Base-by-base conservation (phyloP, 352 stramenopile species). In the Globisporangium nagaii region DNA sequence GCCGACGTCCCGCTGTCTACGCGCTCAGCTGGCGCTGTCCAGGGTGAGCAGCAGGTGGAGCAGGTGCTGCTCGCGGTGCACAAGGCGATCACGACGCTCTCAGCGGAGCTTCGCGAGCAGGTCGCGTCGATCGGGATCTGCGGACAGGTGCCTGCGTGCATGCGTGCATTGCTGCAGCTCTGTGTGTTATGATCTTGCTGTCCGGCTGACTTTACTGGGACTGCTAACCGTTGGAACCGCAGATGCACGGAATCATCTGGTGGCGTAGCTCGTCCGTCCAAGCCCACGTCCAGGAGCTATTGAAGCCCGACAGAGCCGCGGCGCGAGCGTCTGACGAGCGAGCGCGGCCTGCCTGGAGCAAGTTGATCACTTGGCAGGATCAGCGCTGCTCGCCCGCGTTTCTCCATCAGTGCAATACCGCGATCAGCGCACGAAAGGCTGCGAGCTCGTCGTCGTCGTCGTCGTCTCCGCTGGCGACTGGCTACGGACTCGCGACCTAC, bases 241-340 rank as follows among this genome's bases (percentile, higher is more conserved):
- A 93, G 81, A 93, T 93, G 84, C 84, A 93, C 44, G 84, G 84
- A 6, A 91, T 93, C 43, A 62, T 91, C 39, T 93, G 84, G 84
- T 93, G 84, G 84, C 72, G 66, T 28, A 74, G 73, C 24, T 70
- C 62, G 2, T 62, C 65, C 0, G 74, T 87, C 22, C 31, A 61
- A 11, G 57, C 60, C 0, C 50, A 57, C 19, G 56, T 66, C 8
- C 55, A 66, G 43, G 53, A 50, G 25, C 70, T 86, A 17, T 56
- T 81, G n/a, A n/a, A n/a, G n/a, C n/a, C n/a, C n/a, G n/a, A n/a
- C n/a, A n/a, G n/a, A n/a, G n/a, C n/a, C n/a, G n/a, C n/a, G n/a
- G n/a, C 13, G 37, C 47, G 28, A 35, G 20, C 31, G 34, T n/a
- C 12, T 24, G 31, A 31, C 17, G 19, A 24, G 56, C 15, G 15